Evolutionary conservation across 805 yeast genomes (phyloP).

Genomic region (Candida ascalaphidarum): DNA sequence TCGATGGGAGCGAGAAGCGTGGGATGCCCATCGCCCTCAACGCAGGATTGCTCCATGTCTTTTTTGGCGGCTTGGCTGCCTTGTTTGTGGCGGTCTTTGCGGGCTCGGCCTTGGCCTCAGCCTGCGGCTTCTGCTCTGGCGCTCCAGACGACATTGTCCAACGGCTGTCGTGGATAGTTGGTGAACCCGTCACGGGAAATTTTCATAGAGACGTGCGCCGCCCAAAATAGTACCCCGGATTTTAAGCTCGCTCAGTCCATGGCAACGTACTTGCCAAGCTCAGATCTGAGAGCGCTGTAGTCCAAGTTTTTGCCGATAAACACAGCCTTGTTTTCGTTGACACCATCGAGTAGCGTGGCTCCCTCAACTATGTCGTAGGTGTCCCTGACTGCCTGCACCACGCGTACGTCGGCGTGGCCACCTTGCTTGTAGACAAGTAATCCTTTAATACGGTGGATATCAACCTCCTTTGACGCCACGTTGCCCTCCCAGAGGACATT

Average conservation of each 20-base stretch:
- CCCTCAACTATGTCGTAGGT: slow-evolving; percentile 72
- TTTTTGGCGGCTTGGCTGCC: too few species aligned
- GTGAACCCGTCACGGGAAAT: too few species aligned
- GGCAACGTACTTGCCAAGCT: slow-evolving; percentile 12
- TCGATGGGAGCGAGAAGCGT: slow-evolving; percentile 66
- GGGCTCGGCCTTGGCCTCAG: too few species aligned
- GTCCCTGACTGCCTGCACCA: slow-evolving; percentile 88
- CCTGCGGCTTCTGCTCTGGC: too few species aligned
- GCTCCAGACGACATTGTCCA: too few species aligned
- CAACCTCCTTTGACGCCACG: slow-evolving; percentile 38
- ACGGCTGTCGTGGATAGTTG: too few species aligned
- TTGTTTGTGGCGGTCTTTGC: slow-evolving; percentile 1
- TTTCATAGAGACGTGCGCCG: too few species aligned
- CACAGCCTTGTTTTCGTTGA: slow-evolving; percentile 49
- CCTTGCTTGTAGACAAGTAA: slow-evolving; percentile 41
- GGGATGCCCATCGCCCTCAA: slow-evolving; percentile 80
- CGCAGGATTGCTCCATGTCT: slow-evolving; percentile 66
- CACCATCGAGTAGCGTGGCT: slow-evolving; percentile 25
- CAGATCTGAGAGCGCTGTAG: slow-evolving; percentile 21
- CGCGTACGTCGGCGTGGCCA: slow-evolving; percentile 33
- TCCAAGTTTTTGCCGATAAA: slow-evolving; percentile 64
- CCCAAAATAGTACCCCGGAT: too few species aligned
- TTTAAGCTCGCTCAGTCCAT: too few species aligned
- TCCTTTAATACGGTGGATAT: slow-evolving; percentile 81
- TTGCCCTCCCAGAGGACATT: slow-evolving; percentile 63